Evolutionary conservation across 441 rosid genomes (phyloP).

Genomic region (Gossypium lobatum): DNA sequence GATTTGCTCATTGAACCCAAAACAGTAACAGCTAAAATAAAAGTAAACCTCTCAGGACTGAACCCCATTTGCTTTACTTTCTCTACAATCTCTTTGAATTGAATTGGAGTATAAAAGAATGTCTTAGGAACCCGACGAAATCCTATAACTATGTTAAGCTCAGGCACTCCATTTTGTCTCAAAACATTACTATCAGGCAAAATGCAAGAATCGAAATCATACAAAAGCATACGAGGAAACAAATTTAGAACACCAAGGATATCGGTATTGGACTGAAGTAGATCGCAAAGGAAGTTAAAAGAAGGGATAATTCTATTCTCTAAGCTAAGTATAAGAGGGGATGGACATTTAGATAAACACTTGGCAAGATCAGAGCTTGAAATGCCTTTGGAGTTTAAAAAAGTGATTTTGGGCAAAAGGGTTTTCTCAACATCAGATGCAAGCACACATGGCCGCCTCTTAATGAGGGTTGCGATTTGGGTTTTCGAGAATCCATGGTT

Average conservation of each 20-base stretch:
- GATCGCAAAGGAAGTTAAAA: not conserved
- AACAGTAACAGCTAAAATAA: not conserved
- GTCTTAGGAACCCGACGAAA: not conserved
- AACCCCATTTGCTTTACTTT: not conserved
- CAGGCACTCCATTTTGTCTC: not conserved
- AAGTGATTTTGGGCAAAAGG: not conserved
- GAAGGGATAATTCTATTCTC: not conserved
- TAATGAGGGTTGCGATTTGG: not conserved
- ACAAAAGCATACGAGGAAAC: not conserved
- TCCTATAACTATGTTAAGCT: not conserved
- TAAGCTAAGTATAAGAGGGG: not conserved
- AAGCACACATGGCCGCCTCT: not conserved
- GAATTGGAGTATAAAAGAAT: not conserved
- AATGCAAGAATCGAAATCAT: not conserved
- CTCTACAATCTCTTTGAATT: not conserved
- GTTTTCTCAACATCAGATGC: not conserved
- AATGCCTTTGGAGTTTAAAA: not conserved
- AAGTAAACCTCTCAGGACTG: not conserved
- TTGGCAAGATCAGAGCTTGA: not conserved
- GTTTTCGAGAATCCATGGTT: not conserved
- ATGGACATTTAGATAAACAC: not conserved
- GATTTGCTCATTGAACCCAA: not conserved
- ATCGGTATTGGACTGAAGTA: not conserved
- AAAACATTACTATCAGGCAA: not conserved
- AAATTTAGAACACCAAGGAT: not conserved